Conservation (phyloP, 176 grass and related monocot species). For the Rhynchospora pubera region DNA sequence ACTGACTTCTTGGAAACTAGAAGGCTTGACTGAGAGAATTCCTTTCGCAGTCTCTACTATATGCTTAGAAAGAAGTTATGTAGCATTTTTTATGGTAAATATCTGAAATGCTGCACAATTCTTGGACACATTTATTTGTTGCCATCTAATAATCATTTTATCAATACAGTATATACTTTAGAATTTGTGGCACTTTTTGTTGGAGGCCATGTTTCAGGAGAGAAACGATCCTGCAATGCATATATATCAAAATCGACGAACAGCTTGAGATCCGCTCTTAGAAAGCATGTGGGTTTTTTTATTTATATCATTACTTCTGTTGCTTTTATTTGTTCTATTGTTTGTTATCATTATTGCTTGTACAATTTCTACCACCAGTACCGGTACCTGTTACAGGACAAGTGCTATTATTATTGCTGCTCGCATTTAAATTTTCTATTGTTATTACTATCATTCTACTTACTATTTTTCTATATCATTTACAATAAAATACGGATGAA, state of each 20-base stretch:
- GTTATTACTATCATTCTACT: too few relatives aligned
- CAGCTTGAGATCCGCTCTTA: slow-evolving; percentile 72
- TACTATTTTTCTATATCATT: too few relatives aligned
- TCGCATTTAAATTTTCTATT: too few relatives aligned
- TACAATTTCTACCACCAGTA: too few relatives aligned
- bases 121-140: background rate
- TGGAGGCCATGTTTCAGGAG: slow-evolving; percentile 30
- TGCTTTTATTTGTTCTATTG: background rate
- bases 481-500: too few relatives aligned
- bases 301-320: background rate
- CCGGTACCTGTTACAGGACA: too few relatives aligned
- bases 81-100: slow-evolving; percentile 92
- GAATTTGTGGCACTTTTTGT: slow-evolving; percentile 91
- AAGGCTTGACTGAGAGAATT: slow-evolving; percentile 74
- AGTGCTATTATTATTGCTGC: too few relatives aligned
- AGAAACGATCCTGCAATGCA: slow-evolving; percentile 58
- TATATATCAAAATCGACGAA: slow-evolving; percentile 81
- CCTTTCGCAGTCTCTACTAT: slow-evolving; percentile 73
- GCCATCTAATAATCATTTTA: slow-evolving; percentile 14
- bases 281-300: slow-evolving; percentile 63
- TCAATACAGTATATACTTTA: slow-evolving; percentile 51
- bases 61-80: slow-evolving; percentile 78
- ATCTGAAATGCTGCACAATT: background rate
- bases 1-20: slow-evolving; percentile 58
- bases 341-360: background rate